Base-by-base conservation (phyloP, 345 rosid species). In the Corchorus olitorius region DNA sequence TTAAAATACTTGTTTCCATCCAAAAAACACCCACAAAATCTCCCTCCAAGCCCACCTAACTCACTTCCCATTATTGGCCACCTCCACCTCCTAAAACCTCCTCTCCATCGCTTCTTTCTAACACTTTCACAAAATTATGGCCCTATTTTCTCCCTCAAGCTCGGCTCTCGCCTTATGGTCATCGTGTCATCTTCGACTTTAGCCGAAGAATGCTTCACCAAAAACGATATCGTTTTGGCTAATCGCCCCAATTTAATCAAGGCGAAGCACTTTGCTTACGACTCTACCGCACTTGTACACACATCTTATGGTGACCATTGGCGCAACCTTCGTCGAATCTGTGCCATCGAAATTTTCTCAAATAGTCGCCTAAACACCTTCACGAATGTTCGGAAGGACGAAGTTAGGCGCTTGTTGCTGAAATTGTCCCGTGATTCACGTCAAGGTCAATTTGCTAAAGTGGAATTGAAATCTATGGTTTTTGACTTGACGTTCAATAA, bases 281-380 rank as follows among this genome's bases (percentile, higher is more conserved):
- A 74, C 46, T 45, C 15, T 60, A 63, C 77, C 11, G 34, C 77
- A 17, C 16, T 74, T 0, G 48, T 17, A 6, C 13, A 48, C 4
- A 15, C 77, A 15, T 9, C 54, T 16, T 74, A 74, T 17, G 77
- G 77, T 15, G 77, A 63, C 4, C 77, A 74, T 17, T 74, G 70
- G 70, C 70, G 52, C 50, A 65, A 65, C 11, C 70, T 65, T 19
- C 70, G 70, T 20, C 70, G 70, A n/a, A 63, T 74, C 11, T 50
- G 60, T 0, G n/a, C 60, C 34, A 3, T 27, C 9, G 70, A 74
- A 12, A 61, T 74, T 34, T 63, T 74, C 70, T 48, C 69, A 10
- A 12, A 60, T 3, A 34, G 43, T 49, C 77, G 61, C 54, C 59
- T 74, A 58, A 63, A 74, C 60, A 17, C 10, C 11, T 74, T 46